phyloP scores from a whole-genome alignment of 2,329 filamentous ascomycete species.

The Talaromyces sp. region DNA sequence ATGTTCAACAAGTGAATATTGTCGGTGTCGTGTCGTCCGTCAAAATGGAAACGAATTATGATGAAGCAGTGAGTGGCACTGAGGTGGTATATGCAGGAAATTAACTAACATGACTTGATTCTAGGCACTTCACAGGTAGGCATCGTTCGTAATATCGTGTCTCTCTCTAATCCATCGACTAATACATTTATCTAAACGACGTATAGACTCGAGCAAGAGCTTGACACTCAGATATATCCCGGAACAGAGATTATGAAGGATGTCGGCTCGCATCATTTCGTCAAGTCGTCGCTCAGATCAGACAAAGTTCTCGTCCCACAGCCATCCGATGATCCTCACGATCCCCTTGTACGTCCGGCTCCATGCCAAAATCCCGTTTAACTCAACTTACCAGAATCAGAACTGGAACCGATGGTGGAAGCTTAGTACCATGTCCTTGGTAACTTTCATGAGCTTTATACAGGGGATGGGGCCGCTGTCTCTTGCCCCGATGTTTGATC shows the following conservation, averaged over 20 bases:
- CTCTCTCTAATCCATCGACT: not conserved
- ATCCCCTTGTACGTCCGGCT: slow-evolving; percentile 35
- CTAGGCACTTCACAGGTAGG: too few relatives aligned
- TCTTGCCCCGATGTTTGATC: slow-evolving; percentile 54
- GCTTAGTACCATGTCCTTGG: slow-evolving; percentile 42
- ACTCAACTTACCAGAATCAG: slow-evolving; percentile 14
- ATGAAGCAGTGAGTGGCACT: too few relatives aligned
- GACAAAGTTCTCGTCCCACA: slow-evolving; percentile 49
- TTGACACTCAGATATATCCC: slow-evolving; percentile 51
- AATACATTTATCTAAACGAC: not conserved
- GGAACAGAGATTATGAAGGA: slow-evolving; percentile 60
- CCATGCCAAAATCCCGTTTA: not conserved
- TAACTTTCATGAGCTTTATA: slow-evolving; percentile 44
- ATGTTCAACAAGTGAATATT: not conserved
- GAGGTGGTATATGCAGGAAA: too few relatives aligned
- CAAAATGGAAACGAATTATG: too few relatives aligned
- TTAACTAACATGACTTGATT: too few relatives aligned
- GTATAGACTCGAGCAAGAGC: slow-evolving; percentile 44
- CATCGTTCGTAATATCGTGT: too few relatives aligned
- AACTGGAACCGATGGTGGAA: slow-evolving; percentile 50
- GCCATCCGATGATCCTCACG: slow-evolving; percentile 43
- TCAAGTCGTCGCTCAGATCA: slow-evolving; percentile 46
- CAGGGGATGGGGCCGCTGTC: slow-evolving; percentile 54
- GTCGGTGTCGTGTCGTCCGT: not conserved
- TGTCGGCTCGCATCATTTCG: slow-evolving; percentile 60